Percentiles rank a stretch among this genome's conserved stretches.
These are phyloP conservation scores for Ophiocordyceps unilateralis DNA, from an alignment of 2,329 filamentous ascomycete genomes.

Conservation along the genomic window DNA sequence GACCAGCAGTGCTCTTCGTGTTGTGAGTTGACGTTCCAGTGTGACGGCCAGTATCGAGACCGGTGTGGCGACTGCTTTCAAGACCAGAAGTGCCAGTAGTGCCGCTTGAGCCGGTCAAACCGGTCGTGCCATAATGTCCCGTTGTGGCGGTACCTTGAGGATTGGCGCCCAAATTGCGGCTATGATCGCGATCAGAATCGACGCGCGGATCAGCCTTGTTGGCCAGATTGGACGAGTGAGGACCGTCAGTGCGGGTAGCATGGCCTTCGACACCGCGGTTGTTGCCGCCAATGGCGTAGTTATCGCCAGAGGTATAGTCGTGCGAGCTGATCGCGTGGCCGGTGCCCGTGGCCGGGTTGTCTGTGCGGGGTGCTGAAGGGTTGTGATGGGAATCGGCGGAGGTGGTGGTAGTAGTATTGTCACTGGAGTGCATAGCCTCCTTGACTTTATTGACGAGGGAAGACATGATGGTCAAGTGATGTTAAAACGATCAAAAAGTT, in stretches of 20 bases:
- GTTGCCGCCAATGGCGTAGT: constrained; percentile 14
- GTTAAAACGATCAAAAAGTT: too few relatives aligned
- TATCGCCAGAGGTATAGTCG: constrained; percentile 22
- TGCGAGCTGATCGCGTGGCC: constrained; percentile 7
- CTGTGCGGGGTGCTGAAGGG: constrained; percentile 30
- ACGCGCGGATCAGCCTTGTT: constrained; percentile 37
- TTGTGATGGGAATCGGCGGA: constrained; percentile 13
- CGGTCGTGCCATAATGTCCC: background rate
- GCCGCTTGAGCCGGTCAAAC: background rate
- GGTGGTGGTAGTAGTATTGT: constrained; percentile 15
- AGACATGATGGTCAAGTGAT: constrained; percentile 44
- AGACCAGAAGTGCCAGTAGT: background rate
- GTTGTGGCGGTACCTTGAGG: constrained; percentile 8
- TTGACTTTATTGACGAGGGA: constrained; percentile 42
- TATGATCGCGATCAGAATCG: constrained; percentile 32
- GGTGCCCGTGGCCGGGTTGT: constrained; percentile 15
- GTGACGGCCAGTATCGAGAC: background rate
- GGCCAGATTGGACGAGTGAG: constrained; percentile 23
- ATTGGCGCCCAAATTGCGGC: constrained; percentile 11
- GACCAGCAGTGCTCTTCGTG: background rate
- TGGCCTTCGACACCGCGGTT: background rate
- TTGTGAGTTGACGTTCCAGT: background rate
- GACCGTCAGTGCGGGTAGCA: constrained; percentile 16
- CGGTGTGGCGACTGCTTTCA: background rate
- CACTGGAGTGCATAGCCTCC: constrained; percentile 28